These are phyloP conservation scores for Priceomyces carsonii DNA, from an alignment of 805 yeast species.

Conservation along the genomic window DNA sequence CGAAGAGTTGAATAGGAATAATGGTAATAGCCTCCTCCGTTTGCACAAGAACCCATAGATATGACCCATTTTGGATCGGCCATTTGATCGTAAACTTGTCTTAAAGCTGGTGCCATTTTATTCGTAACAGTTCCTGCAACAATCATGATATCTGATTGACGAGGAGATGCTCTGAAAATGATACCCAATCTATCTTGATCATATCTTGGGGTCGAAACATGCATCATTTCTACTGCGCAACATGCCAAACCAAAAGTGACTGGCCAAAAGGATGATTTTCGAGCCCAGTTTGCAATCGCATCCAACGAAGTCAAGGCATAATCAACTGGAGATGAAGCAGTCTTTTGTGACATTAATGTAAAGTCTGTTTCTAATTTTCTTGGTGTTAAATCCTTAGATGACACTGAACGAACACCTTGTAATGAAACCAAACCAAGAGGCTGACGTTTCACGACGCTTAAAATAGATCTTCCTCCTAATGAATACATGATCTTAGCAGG, in stretches of 20 bases:
- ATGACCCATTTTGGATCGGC: slow-evolving; percentile 94
- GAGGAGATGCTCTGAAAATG: slow-evolving; percentile 90
- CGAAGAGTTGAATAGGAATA: slow-evolving; percentile 86
- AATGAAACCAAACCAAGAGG: slow-evolving; percentile 16
- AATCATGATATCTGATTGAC: slow-evolving; percentile 90
- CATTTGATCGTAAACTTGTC: slow-evolving; percentile 94
- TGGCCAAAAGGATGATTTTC: slow-evolving; percentile 92
- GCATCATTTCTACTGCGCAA: slow-evolving; percentile 97
- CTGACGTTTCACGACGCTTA: slow-evolving; percentile 19
- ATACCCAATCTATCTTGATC: slow-evolving; percentile 92
- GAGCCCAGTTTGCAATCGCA: slow-evolving; percentile 84
- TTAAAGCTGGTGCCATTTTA: slow-evolving; percentile 91
- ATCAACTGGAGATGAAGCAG: slow-evolving; percentile 58
- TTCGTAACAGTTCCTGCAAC: slow-evolving; percentile 91
- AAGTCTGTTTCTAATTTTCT: slow-evolving; percentile 60
- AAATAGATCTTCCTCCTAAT: slow-evolving; percentile 26
- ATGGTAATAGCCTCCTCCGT: slow-evolving; percentile 92
- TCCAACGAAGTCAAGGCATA: slow-evolving; percentile 82
- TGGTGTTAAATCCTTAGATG: slow-evolving; percentile 49
- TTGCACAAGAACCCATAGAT: slow-evolving; percentile 93
- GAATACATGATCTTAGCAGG: slow-evolving; percentile 21
- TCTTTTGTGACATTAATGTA: slow-evolving; percentile 69
- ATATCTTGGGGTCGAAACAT: slow-evolving; percentile 84
- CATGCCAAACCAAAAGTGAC: slow-evolving; percentile 90
- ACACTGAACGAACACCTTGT: slow-evolving; percentile 24